A percentile compares a stretch with the other conserved stretches of the same genome.
Conservation (phyloP, 345 rosid genomes). For the Isatis tinctoria region DNA sequence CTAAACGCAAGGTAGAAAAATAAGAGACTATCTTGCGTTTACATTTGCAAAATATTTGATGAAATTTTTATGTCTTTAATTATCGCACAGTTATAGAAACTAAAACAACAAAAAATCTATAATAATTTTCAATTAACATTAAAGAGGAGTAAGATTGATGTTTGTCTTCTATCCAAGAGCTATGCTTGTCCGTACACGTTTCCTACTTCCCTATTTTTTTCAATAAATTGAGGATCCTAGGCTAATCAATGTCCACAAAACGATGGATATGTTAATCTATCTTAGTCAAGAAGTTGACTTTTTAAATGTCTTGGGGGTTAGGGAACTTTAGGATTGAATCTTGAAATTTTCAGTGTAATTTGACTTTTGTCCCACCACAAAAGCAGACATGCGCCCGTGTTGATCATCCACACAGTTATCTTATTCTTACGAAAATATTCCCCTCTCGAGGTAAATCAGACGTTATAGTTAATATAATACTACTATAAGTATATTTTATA, state of each 20-base stretch:
- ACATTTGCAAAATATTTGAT: background rate
- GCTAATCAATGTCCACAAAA: slow-evolving; percentile 2
- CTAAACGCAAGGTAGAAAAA: background rate
- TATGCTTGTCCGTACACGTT: background rate
- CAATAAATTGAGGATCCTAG: slow-evolving; percentile 23
- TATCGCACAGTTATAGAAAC: background rate
- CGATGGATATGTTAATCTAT: slow-evolving; percentile 22
- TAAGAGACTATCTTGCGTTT: background rate
- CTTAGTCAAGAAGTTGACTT: slow-evolving; percentile 24
- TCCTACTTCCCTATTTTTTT: background rate
- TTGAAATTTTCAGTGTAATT: slow-evolving; percentile 15
- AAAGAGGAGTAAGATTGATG: background rate
- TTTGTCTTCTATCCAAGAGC: background rate
- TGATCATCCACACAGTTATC: slow-evolving; percentile 24
- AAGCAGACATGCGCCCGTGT: slow-evolving; percentile 29
- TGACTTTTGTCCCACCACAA: slow-evolving; percentile 26
- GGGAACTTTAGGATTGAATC: slow-evolving; percentile 17
- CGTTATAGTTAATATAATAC: background rate
- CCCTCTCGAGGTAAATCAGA: slow-evolving; percentile 22
- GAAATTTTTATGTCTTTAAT: too few relatives aligned
- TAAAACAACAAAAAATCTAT: background rate
- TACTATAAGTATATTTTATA: background rate
- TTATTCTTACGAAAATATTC: slow-evolving; percentile 14
- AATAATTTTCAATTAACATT: background rate
- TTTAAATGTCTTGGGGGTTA: slow-evolving; percentile 9